Percentiles rank a stretch among this genome's conserved stretches.
Evolutionary conservation across 306 rosid genomes (phyloP).

Genomic region (Calophaca sinica): DNA sequence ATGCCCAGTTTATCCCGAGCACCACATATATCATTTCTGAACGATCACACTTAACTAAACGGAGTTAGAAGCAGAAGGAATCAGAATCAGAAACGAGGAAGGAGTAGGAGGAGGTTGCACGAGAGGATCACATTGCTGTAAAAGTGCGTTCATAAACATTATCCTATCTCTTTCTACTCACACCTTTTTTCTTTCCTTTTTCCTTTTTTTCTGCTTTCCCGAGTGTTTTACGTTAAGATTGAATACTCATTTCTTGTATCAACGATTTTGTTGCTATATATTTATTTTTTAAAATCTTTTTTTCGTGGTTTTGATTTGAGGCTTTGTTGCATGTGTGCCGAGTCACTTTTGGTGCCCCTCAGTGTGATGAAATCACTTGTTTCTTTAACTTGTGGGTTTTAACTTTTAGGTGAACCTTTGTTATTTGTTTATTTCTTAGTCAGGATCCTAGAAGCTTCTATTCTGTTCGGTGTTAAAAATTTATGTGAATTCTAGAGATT

Average conservation of each 20-base stretch:
- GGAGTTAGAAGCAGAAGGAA: neutral
- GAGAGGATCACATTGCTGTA: neutral
- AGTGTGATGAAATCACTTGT: neutral
- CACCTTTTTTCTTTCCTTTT: neutral
- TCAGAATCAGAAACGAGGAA: neutral
- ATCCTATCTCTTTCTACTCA: neutral
- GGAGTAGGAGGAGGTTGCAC: too few relatives aligned
- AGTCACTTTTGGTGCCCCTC: neutral
- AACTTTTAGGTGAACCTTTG: neutral
- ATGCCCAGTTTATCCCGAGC: neutral
- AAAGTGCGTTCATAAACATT: neutral
- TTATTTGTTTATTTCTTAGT: neutral
- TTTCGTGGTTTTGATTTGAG: slow-evolving; percentile 11
- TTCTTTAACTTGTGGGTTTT: neutral
- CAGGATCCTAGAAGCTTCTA: neutral
- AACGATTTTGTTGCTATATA: neutral
- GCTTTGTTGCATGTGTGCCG: neutral
- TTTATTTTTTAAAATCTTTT: too few relatives aligned
- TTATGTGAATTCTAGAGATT: neutral
- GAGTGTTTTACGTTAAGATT: neutral
- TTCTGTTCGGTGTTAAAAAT: neutral
- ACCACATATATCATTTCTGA: neutral
- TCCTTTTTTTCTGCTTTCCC: too few relatives aligned
- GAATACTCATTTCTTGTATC: neutral
- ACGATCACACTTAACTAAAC: neutral